A percentile compares a stretch with the other conserved stretches of the same genome.
Evolutionary conservation across 441 rosid species (phyloP).

Genomic region (Manihot esculenta): DNA sequence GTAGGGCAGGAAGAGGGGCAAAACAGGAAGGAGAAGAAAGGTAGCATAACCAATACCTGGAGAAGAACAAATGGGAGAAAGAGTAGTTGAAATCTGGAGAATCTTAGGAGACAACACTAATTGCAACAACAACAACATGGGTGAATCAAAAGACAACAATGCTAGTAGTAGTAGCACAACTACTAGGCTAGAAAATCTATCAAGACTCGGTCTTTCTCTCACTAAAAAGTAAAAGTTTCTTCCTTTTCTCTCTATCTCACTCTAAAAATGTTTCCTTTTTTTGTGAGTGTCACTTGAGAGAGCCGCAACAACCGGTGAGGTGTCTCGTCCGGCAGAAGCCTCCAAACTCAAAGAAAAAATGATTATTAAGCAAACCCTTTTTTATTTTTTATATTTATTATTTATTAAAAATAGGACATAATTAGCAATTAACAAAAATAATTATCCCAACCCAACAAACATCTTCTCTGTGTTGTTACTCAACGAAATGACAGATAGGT

Average conservation of each 20-base stretch:
- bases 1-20: conserved; percentile 9
- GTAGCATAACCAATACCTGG: conserved; percentile 25
- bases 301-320: conserved; percentile 65
- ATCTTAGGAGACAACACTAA: conserved; percentile 27
- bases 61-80: conserved; percentile 15
- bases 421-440: too few species aligned
- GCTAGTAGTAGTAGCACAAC: background rate
- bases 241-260: background rate
- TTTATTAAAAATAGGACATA: background rate
- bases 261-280: conserved; percentile 16
- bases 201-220: conserved; percentile 9
- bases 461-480: background rate
- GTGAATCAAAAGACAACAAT: conserved; percentile 19
- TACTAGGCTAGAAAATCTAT: too few species aligned
- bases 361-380: background rate
- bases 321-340: conserved; percentile 41
- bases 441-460: conserved; percentile 1
- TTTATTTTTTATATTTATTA: background rate
- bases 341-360: conserved; percentile 25
- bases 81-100: conserved; percentile 23
- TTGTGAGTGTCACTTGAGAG: conserved; percentile 34
- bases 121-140: conserved; percentile 8
- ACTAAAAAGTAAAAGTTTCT: conserved; percentile 14
- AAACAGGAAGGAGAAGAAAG: background rate
- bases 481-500: conserved; percentile 5